Evolutionary conservation across 306 rosid species (phyloP).

Genomic region (Trichosanthes truncata): DNA sequence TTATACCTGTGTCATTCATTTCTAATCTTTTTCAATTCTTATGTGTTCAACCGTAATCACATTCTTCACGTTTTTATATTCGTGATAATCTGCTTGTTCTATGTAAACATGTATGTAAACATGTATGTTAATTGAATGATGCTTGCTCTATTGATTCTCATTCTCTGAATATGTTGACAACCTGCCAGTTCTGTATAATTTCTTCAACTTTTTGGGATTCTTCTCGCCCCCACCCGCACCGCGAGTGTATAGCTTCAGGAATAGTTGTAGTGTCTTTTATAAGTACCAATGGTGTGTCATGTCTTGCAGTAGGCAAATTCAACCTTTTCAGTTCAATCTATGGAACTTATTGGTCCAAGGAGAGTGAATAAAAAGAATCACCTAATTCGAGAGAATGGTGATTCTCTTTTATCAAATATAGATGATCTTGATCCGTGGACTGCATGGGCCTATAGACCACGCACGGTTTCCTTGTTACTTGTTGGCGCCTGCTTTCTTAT

Average conservation of each 20-base stretch:
- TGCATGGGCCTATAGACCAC: constrained; percentile 99
- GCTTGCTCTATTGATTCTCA: not conserved
- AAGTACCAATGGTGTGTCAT: not conserved
- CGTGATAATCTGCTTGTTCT: not conserved
- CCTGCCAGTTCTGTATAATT: not conserved
- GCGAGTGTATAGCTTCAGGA: not conserved
- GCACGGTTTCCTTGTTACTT: constrained; percentile 74
- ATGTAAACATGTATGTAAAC: not conserved
- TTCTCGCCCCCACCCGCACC: not conserved
- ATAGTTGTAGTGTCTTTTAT: not conserved
- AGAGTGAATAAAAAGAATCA: constrained; percentile 42
- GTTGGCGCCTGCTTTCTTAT: constrained; percentile 93
- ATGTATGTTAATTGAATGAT: not conserved
- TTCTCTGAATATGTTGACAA: not conserved
- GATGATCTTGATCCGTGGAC: constrained; percentile 99
- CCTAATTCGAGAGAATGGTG: constrained; percentile 52
- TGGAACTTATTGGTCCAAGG: constrained; percentile 59
- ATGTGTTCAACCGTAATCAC: not conserved
- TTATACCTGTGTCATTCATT: not conserved
- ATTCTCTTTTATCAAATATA: constrained; percentile 28
- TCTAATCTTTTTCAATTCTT: not conserved
- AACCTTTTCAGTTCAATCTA: constrained; percentile 20
- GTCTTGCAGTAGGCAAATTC: constrained; percentile 29
- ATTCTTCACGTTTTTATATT: not conserved
- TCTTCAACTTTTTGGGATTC: not conserved